Evolutionary conservation across 169 alveolate genomes (phyloP), one percentile per base, ranked within the genome.

Genomic region (Babesia ovata): DNA sequence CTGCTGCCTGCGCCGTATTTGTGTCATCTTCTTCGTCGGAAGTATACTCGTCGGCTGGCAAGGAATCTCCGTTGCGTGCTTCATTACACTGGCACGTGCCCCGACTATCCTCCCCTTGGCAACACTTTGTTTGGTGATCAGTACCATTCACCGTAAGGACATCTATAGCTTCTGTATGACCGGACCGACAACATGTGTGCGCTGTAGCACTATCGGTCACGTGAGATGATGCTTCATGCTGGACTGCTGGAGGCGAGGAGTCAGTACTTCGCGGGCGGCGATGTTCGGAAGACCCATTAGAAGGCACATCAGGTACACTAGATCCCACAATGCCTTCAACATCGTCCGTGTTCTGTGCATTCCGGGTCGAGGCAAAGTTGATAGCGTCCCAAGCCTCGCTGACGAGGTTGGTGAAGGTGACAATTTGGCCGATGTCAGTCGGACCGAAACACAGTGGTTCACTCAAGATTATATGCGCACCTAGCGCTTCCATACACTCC

Each of bases 381-480:
- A 60, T 42, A 48, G 42, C 56, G 26, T 67, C 71, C 53, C 60
- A 36, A 0, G 86, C 72, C 28, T 79, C 87, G 17, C 50, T 6
- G 44, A 79, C 74, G 24, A 53, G n/a, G 63, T 79, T 70, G n/a
- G 74, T 65, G 19, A 79, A 45, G 1, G 83, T 59, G 19, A 79
- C 63, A 16, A 79, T 79, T 29, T 79, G 81, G 10, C 83, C 84
- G 42, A 79, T 44, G 57, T 79, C 83, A 26, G 75, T 44, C 42
- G 53, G 14, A 14, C 59, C 61, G 42, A 79, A 59, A n/a, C 62
- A 54, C 19, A 60, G 19, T 24, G 29, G 28, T 0, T 56, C 60
- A 21, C 26, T 48, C 11, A 70, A 7, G 28, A 70, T 75, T 19
- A 44, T 9, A 26, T 58, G 57, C 6, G 83, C 73, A 13, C 87